Base-by-base conservation (phyloP, 768 basidiomycete species). In the Suillus subaureus region DNA sequence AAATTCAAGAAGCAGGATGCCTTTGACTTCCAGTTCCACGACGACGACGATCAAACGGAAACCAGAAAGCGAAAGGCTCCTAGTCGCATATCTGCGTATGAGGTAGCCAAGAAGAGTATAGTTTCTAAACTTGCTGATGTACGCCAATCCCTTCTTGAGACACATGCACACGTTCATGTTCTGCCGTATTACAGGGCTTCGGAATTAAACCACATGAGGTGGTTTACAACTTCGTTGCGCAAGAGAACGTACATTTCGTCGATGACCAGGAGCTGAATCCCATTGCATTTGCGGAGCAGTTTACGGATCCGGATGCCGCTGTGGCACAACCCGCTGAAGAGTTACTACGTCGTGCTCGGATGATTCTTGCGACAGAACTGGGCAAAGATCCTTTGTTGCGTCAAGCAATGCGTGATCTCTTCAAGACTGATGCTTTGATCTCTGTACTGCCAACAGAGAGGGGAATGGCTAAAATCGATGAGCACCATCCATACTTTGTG, bases 321-420 rank as follows among this genome's bases (percentile, higher is more conserved):
- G 87, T 85, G 66, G 82, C 85, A 2, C 83, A 83, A 69, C 72
- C 85, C 12, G 79, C 89, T 0, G 89, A 93, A 63, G 90, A 93
- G 62, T 74, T 92, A 33, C 84, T 95, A 55, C 83, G 83, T 56
- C 86, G 86, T 40, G 92, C 94, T 12, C 87, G 93, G 57, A 85
- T 93, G 82, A 90, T 99, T 64, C 79, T 99, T 56, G 85, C 91
- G 7, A 94, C 92, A 0, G 97, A 99, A 75, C 84, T 99, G 21
- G 93, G 93, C 40, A 96, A 93, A 73, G 97, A 99, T 75, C 97
- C 97, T 15, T 79, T 94, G 13, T 84, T 99, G 37, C 84, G 94
- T 49, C 88, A 89, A 67, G 84, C 88, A 64, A 88, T 94, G 61
- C 88, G 97, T 61, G 83, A 88, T 63, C 73, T 86, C 43, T 96